Percentiles rank a stretch among this genome's conserved stretches.
These are phyloP conservation scores for Sporothrix brunneoviolacea DNA, from an alignment of 2,329 filamentous ascomycete genomes.

Conservation along the genomic window DNA sequence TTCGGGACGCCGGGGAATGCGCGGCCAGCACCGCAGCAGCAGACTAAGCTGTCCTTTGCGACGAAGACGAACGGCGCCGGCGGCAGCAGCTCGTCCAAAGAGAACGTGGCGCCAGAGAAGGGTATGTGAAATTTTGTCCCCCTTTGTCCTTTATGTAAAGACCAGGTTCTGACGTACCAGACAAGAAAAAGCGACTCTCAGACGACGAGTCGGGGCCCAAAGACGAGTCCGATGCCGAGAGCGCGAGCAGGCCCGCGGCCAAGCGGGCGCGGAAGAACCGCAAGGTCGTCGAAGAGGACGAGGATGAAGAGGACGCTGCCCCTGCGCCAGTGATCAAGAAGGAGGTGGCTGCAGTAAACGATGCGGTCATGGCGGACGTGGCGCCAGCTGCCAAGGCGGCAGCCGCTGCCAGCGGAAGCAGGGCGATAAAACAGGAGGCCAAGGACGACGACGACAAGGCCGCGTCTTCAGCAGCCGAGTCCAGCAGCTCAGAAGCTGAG, in stretches of 20 bases:
- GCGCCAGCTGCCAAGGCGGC: no score
- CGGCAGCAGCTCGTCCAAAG: constrained; percentile 24
- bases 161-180: background rate
- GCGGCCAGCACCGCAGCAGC: constrained; percentile 54
- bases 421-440: constrained; percentile 35
- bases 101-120: constrained; percentile 32
- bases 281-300: constrained; percentile 46
- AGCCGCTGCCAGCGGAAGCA: background rate
- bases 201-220: constrained; percentile 19
- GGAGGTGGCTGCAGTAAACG: background rate
- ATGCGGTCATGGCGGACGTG: background rate
- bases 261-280: constrained; percentile 49
- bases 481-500: constrained; percentile 21
- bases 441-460: constrained; percentile 45
- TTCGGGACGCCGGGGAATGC: constrained; percentile 62
- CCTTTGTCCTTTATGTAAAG: no score
- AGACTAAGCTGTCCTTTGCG: constrained; percentile 73
- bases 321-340: background rate
- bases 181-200: constrained; percentile 18
- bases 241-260: constrained; percentile 47
- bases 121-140: constrained; percentile 24
- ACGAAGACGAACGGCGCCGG: constrained; percentile 29
- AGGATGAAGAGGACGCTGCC: constrained; percentile 28
- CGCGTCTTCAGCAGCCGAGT: constrained; percentile 35
- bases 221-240: constrained; percentile 35